A percentile compares a stretch with the other conserved stretches of the same genome.
These are phyloP conservation scores for Tephrocybe sp. DNA, from an alignment of 768 basidiomycete species.

Conservation along the genomic window DNA sequence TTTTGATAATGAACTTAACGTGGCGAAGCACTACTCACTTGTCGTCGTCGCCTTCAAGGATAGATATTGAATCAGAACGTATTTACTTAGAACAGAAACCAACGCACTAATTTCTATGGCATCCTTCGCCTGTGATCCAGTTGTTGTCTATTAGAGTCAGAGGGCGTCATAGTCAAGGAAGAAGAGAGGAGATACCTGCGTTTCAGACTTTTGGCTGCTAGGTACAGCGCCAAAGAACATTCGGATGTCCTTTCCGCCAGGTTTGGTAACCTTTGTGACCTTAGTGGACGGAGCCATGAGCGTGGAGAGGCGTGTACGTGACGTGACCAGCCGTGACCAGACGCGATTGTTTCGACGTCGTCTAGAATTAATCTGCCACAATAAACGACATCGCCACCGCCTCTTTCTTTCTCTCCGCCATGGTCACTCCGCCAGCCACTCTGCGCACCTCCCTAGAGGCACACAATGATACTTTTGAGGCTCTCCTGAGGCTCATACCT, in stretches of 20 bases:
- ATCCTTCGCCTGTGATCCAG: conserved; percentile 15
- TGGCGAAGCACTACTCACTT: neutral
- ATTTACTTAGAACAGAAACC: neutral
- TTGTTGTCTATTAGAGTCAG: too few species aligned
- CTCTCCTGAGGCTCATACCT: conserved; percentile 82
- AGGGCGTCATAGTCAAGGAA: too few species aligned
- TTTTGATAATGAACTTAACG: too few species aligned
- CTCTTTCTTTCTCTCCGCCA: conserved; percentile 19
- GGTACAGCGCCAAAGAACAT: conserved; percentile 34
- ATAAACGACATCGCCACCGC: neutral
- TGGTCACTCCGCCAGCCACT: conserved; percentile 48
- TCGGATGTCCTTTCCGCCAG: conserved; percentile 36
- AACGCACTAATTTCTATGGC: conserved; percentile 32
- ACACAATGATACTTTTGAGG: conserved; percentile 87
- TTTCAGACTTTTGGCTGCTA: conserved; percentile 11
- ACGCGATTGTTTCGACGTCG: neutral
- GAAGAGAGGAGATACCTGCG: too few species aligned
- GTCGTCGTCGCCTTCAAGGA: conserved; percentile 21
- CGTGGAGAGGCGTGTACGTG: neutral
- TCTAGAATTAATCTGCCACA: conserved; percentile 1
- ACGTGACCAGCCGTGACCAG: conserved; percentile 6
- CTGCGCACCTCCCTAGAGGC: conserved; percentile 69
- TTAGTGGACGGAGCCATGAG: conserved; percentile 22
- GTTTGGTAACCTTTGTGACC: conserved; percentile 24
- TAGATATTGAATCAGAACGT: neutral